These are phyloP conservation scores for Fragosphaeria purpurea DNA, from an alignment of 2,329 filamentous ascomycete species.

Conservation along the genomic window DNA sequence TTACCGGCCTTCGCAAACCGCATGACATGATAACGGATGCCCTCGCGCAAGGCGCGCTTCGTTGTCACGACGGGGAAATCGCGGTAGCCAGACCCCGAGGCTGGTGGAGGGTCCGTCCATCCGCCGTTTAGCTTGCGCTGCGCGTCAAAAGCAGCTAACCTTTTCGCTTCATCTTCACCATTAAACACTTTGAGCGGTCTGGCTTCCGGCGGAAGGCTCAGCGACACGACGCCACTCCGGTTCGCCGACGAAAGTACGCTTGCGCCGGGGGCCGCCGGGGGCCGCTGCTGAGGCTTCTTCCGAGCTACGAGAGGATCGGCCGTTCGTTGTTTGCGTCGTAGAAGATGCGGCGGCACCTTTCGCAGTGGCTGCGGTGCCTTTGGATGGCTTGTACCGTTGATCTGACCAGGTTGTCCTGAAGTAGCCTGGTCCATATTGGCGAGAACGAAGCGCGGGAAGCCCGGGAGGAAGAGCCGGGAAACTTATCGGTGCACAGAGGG, in stretches of 20 bases:
- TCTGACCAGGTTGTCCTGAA: constrained; percentile 19
- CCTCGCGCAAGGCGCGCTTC: constrained; percentile 68
- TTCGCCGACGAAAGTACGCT: constrained; percentile 10
- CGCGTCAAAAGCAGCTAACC: constrained; percentile 27
- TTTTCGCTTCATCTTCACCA: constrained; percentile 14
- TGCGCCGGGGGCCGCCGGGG: constrained; percentile 17
- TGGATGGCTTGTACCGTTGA: constrained; percentile 1
- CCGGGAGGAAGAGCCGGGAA: background rate
- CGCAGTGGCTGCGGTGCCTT: constrained; percentile 17
- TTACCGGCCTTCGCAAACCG: constrained; percentile 57
- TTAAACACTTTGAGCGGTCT: constrained; percentile 8
- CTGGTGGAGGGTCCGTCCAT: constrained; percentile 43
- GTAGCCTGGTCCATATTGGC: constrained; percentile 35
- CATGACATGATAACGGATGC: constrained; percentile 79
- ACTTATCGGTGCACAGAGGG: too few relatives aligned
- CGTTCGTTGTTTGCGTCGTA: constrained; percentile 37
- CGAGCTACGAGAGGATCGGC: constrained; percentile 56
- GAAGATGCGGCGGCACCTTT: constrained; percentile 21
- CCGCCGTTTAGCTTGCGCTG: constrained; percentile 40
- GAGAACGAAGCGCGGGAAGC: background rate
- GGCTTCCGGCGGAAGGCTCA: constrained; percentile 13
- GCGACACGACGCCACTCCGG: constrained; percentile 5
- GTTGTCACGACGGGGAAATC: constrained; percentile 68
- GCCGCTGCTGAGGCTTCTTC: constrained; percentile 37
- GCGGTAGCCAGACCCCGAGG: constrained; percentile 26